phyloP scores from a whole-genome alignment of 805 yeast genomes.

The Lachancea nothofagi region DNA sequence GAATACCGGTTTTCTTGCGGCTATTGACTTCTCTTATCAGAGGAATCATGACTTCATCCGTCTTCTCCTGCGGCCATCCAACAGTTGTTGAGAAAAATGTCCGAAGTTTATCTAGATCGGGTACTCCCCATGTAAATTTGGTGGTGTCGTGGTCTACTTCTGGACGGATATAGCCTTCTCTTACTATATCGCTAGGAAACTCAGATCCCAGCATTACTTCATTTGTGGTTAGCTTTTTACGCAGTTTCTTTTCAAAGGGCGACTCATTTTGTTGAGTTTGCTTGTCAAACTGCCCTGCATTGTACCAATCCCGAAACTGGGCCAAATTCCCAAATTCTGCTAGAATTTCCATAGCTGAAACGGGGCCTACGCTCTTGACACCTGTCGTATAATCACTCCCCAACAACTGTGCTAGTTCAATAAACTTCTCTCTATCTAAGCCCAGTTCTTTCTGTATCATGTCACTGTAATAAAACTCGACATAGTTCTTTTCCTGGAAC shows the following conservation, averaged over 20 bases:
- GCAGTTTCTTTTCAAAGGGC: slow-evolving; percentile 50
- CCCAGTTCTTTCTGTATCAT: slow-evolving; percentile 63
- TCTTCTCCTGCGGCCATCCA: slow-evolving; percentile 72
- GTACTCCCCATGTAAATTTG: slow-evolving; percentile 83
- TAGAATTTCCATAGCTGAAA: slow-evolving; percentile 79
- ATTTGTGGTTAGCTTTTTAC: slow-evolving; percentile 49
- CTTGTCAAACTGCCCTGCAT: slow-evolving; percentile 37
- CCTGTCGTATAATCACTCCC: slow-evolving; percentile 98
- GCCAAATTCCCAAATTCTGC: slow-evolving; percentile 65
- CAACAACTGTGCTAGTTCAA: slow-evolving; percentile 73
- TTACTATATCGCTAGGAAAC: slow-evolving; percentile 68
- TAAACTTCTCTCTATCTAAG: slow-evolving; percentile 54
- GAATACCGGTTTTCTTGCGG: slow-evolving; percentile 49
- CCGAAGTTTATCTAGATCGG: slow-evolving; percentile 75
- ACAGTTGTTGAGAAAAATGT: slow-evolving; percentile 61
- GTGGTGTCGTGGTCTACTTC: slow-evolving; percentile 80
- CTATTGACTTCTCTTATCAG: slow-evolving; percentile 73
- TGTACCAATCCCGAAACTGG: slow-evolving; percentile 38
- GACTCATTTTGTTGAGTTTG: slow-evolving; percentile 39
- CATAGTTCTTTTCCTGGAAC: slow-evolving; percentile 90
- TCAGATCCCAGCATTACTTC: slow-evolving; percentile 50
- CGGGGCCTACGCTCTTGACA: slow-evolving; percentile 89
- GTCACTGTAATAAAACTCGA: slow-evolving; percentile 66
- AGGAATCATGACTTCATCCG: slow-evolving; percentile 83
- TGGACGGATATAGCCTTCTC: slow-evolving; percentile 71